Percentiles rank a stretch among this genome's conserved stretches.
phyloP scores from a whole-genome alignment of 495 filamentous ascomycete species.

The Delitschia confertaspora region DNA sequence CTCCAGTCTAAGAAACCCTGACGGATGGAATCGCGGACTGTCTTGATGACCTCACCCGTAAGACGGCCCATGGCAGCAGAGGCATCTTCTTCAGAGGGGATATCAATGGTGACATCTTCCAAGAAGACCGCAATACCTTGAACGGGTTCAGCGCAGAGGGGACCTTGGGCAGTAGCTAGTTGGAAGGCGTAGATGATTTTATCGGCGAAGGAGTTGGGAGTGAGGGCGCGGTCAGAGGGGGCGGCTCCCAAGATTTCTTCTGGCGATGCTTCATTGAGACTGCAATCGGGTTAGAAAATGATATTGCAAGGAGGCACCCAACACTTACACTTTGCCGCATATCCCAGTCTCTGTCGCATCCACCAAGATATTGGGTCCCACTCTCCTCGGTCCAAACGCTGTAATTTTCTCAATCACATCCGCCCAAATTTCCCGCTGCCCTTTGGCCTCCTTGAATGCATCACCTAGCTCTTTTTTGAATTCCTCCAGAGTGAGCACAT shows the following conservation, averaged over 20 bases:
- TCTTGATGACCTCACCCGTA: conserved; percentile 84
- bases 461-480: conserved; percentile 63
- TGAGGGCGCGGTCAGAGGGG: conserved; percentile 44
- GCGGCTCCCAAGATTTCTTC: background rate
- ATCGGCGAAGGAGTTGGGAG: conserved; percentile 70
- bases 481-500: conserved; percentile 57
- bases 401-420: conserved; percentile 70
- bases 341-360: conserved; percentile 66
- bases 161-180: conserved; percentile 78
- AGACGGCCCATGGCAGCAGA: conserved; percentile 67
- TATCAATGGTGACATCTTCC: conserved; percentile 60
- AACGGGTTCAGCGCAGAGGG: conserved; percentile 86
- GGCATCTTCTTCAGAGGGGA: conserved; percentile 42
- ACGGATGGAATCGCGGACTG: conserved; percentile 73
- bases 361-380: conserved; percentile 82
- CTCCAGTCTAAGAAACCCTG: conserved; percentile 93
- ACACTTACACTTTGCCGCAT: conserved; percentile 64
- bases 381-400: conserved; percentile 78
- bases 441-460: conserved; percentile 54
- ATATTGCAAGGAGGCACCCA: background rate
- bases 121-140: conserved; percentile 90
- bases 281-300: conserved; percentile 21
- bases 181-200: conserved; percentile 92
- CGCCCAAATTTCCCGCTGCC: conserved; percentile 65
- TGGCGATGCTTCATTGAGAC: conserved; percentile 26